Base-by-base conservation (phyloP, 768 basidiomycete species). In the Pisolithus orientalis region DNA sequence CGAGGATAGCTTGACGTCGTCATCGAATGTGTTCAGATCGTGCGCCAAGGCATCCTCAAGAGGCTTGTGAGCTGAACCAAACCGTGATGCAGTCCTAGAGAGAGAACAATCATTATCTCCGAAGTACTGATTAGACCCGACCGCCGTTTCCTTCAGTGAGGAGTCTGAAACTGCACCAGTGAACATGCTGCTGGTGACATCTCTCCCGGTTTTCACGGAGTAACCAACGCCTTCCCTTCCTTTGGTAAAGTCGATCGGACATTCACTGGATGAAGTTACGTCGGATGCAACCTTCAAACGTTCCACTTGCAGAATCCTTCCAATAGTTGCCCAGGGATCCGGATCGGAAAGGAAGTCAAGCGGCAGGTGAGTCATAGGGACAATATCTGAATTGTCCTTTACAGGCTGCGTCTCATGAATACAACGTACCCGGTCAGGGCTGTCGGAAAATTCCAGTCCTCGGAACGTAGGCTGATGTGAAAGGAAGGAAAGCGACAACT, bases 241-340 rank as follows among this genome's bases (percentile, higher is more conserved):
- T 32, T 45, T 52, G n/a, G 63, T 65, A 43, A 64, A 62, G 32
- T 6, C 4, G 37, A 67, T 27, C 37, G 49, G 28, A 16, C 47
- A 28, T 17, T 44, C 31, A 8, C 39, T 53, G 1, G 10, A 25
- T n/a, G 38, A 14, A 9, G 39, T 14, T 13, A 14, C 16, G 16
- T 2, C 10, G 37, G 29, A 40, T 48, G 37, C 38, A 37, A 13
- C 7, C 6, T 45, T 31, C 3, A 42, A 27, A 51, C 49, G 47
- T 27, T 52, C 3, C 39, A 67, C 56, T n/a, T 57, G 49, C 21
- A 67, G 44, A 3, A 69, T 64, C 27, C 28, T 62, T 27, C 59
- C 60, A n/a, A 67, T 69, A 21, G 65, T 62, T 44, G 59, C 57
- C 66, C 66, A 67, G 13, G 66, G 66, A 44, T 64, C 56, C 5